Conservation (phyloP, 2,329 filamentous ascomycete genomes). For the Penicillium capsulatum region DNA sequence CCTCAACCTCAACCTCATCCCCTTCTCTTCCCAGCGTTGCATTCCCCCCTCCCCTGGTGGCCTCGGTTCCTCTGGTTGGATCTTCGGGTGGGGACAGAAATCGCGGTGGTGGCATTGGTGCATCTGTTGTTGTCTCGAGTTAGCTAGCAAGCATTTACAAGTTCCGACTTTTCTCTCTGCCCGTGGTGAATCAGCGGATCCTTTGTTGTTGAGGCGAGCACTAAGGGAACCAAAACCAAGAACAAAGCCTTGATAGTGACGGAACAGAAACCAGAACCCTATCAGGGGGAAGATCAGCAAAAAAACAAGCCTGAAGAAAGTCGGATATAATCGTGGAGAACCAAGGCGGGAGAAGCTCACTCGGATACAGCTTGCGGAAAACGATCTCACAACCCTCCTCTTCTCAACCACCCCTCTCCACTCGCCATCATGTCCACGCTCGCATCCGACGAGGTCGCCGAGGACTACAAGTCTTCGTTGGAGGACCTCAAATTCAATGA, state of each 20-base stretch:
- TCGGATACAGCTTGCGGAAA: background rate
- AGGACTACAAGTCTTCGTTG: conserved; percentile 89
- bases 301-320: conserved; percentile 14
- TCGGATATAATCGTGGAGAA: conserved; percentile 9
- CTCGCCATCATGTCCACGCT: conserved; percentile 56
- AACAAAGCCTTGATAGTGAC: conserved; percentile 20
- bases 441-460: conserved; percentile 77
- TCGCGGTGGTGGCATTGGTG: conserved; percentile 30
- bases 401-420: background rate
- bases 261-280: too few relatives aligned
- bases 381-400: conserved; percentile 6
- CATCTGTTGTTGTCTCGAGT: conserved; percentile 38
- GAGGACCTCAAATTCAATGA: conserved; percentile 89
- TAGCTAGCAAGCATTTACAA: conserved; percentile 48
- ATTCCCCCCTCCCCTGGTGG: conserved; percentile 1
- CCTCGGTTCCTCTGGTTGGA: background rate
- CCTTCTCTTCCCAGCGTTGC: conserved; percentile 9
- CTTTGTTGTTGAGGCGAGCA: conserved; percentile 23
- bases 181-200: conserved; percentile 31
- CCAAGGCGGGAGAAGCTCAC: conserved; percentile 1
- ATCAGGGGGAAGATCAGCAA: conserved; percentile 12
- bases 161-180: conserved; percentile 37
- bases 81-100: background rate
- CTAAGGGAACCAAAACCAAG: conserved; percentile 23
- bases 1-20: background rate